These are phyloP conservation scores for Fusarium kyushuense DNA, from an alignment of 2,329 filamentous ascomycete genomes.

Conservation along the genomic window DNA sequence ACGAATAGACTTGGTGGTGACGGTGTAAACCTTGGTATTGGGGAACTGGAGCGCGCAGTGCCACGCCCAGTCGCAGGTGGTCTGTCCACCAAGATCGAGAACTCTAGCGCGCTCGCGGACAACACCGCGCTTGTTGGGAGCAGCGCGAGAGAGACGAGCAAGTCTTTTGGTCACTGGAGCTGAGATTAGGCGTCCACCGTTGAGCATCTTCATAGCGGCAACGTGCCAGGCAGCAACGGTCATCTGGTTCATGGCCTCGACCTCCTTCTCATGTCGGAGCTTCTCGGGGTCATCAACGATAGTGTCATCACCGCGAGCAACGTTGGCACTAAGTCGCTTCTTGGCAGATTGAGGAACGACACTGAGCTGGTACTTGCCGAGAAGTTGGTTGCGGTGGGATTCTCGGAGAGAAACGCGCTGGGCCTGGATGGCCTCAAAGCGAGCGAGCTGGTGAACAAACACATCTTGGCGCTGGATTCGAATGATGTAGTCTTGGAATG, in stretches of 20 bases:
- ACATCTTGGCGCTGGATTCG: conserved; percentile 76
- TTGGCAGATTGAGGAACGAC: conserved; percentile 75
- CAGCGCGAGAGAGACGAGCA: conserved; percentile 64
- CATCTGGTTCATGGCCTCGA: conserved; percentile 82
- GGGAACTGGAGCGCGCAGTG: conserved; percentile 88
- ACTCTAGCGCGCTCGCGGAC: conserved; percentile 72
- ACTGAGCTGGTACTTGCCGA: conserved; percentile 85
- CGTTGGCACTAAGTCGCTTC: conserved; percentile 78
- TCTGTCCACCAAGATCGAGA: conserved; percentile 87
- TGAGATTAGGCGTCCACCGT: conserved; percentile 72
- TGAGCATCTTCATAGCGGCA: conserved; percentile 70
- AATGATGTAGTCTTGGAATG: conserved; percentile 81
- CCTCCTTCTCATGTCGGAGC: conserved; percentile 78
- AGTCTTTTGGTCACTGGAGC: conserved; percentile 73
- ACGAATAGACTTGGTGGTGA: conserved; percentile 78
- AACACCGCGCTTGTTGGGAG: conserved; percentile 57
- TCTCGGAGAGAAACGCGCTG: conserved; percentile 80
- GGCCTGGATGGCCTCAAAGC: conserved; percentile 90
- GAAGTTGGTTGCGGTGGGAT: conserved; percentile 81
- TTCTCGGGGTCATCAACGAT: conserved; percentile 72
- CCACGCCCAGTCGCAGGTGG: conserved; percentile 95
- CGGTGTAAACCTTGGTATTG: conserved; percentile 87
- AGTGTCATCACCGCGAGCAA: conserved; percentile 77
- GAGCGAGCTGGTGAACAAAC: conserved; percentile 85
- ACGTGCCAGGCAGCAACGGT: conserved; percentile 71